These are phyloP conservation scores for Diplodia mutila DNA, from an alignment of 2,329 filamentous ascomycete species.

Conservation along the genomic window DNA sequence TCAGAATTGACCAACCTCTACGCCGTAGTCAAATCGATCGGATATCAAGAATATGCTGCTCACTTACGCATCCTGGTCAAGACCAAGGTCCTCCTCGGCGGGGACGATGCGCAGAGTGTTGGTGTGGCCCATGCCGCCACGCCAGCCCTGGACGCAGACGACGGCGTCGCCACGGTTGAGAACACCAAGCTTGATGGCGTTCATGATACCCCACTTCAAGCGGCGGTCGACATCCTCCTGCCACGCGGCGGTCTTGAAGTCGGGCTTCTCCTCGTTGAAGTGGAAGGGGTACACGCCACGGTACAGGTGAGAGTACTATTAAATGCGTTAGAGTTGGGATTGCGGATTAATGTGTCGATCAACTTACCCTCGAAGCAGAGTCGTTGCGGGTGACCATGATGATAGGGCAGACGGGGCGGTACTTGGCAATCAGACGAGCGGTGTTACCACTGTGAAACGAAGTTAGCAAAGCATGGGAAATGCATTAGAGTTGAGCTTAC, in stretches of 20 bases:
- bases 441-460: conserved; percentile 71
- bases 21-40: conserved; percentile 19
- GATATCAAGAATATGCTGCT: conserved; percentile 8
- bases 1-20: conserved; percentile 4
- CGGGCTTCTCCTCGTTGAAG: conserved; percentile 90
- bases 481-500: conserved; percentile 44
- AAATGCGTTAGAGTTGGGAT: conserved; percentile 26
- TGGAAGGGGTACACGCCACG: conserved; percentile 98
- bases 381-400: conserved; percentile 96
- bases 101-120: conserved; percentile 69
- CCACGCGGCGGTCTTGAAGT: conserved; percentile 92
- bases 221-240: conserved; percentile 98
- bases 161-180: conserved; percentile 73
- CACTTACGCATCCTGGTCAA: conserved; percentile 51
- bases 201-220: conserved; percentile 93
- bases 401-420: conserved; percentile 97
- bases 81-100: conserved; percentile 54
- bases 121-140: conserved; percentile 88
- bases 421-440: conserved; percentile 95
- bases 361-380: conserved; percentile 71
- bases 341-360: not conserved
- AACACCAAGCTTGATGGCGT: conserved; percentile 81
- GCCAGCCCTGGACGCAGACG: conserved; percentile 87
- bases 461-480: conserved; percentile 30
- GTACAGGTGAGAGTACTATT: conserved; percentile 84